Percentiles rank a stretch among this genome's conserved stretches.
Evolutionary conservation across 345 rosid species (phyloP).

Genomic region (Lepidium didymum): DNA sequence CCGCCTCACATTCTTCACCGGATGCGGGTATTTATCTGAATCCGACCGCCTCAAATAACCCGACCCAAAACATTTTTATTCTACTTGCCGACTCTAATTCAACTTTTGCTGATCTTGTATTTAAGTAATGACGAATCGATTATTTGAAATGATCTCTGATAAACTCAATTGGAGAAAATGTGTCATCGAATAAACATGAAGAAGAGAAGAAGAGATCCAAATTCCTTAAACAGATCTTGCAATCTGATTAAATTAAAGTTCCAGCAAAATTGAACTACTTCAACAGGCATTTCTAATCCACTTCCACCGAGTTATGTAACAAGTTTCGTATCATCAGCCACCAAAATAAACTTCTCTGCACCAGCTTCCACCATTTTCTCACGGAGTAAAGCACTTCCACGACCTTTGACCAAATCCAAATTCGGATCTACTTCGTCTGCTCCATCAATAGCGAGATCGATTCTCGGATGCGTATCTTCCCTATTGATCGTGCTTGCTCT

Average conservation of each 20-base stretch:
- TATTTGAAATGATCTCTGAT: background rate
- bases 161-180: slow-evolving; percentile 1
- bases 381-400: slow-evolving; percentile 86
- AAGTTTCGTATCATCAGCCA: slow-evolving; percentile 81
- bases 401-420: slow-evolving; percentile 81
- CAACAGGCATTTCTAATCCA: slow-evolving; percentile 91
- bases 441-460: slow-evolving; percentile 98
- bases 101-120: background rate
- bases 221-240: slow-evolving; percentile 59
- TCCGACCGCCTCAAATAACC: background rate
- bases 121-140: background rate
- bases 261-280: slow-evolving; percentile 96
- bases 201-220: slow-evolving; percentile 29
- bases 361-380: slow-evolving; percentile 98
- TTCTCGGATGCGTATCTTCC: slow-evolving; percentile 58
- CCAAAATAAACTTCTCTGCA: slow-evolving; percentile 72
- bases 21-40: slow-evolving; percentile 41
- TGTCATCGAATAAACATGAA: background rate
- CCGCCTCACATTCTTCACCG: slow-evolving; percentile 45
- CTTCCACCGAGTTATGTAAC: slow-evolving; percentile 90
- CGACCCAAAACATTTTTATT: background rate
- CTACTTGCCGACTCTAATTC: background rate
- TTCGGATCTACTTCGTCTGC: slow-evolving; percentile 97
- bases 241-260: slow-evolving; percentile 69
- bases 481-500: slow-evolving; percentile 75